phyloP scores from a whole-genome alignment of 164 flowering plant genomes.

The Brasenia schreberi region DNA sequence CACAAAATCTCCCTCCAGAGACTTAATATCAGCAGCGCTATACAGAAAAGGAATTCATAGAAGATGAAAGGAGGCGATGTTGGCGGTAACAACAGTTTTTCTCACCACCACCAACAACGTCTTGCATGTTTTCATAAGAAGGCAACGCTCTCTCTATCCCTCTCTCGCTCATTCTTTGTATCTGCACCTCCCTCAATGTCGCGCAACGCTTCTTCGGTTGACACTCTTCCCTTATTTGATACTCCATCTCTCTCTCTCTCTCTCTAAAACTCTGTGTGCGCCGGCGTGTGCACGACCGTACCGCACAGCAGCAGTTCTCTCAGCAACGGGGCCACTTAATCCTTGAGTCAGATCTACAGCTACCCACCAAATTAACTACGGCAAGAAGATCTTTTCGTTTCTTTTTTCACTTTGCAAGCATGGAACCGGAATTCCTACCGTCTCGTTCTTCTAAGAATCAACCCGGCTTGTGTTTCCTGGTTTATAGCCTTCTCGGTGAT shows the following conservation, averaged over 20 bases:
- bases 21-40: neutral
- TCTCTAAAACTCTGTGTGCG: neutral
- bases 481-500: too few species aligned
- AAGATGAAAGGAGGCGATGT: neutral
- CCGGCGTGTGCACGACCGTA: neutral
- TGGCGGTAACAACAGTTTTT: neutral
- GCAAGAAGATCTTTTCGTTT: too few species aligned
- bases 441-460: too few species aligned
- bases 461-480: too few species aligned
- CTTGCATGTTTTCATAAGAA: neutral
- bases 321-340: too few species aligned
- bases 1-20: neutral
- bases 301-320: neutral
- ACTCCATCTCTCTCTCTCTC: neutral
- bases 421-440: too few species aligned
- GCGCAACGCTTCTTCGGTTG: neutral
- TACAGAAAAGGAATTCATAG: neutral
- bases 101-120: neutral
- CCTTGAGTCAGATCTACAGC: too few species aligned
- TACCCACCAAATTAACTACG: too few species aligned
- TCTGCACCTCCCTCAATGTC: neutral
- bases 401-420: too few species aligned
- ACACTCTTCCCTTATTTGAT: neutral
- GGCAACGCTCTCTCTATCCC: neutral
- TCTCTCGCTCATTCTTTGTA: neutral